Percentiles rank a stretch among this genome's conserved stretches.
Evolutionary conservation across 495 filamentous ascomycete species (phyloP).

Genomic region (Talaromyces thailandensis): DNA sequence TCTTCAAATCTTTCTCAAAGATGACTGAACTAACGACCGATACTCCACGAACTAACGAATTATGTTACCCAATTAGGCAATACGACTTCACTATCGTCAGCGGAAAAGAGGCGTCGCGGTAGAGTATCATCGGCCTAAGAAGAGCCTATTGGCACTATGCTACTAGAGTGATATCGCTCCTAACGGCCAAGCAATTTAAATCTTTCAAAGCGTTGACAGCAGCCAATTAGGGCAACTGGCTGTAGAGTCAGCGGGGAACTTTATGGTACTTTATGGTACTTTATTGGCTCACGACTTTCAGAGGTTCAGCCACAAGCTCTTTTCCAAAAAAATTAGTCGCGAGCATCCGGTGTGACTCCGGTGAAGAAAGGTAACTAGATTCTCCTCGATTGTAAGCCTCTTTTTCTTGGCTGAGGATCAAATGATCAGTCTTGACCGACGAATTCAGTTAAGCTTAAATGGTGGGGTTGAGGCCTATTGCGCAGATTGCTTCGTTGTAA

Average conservation of each 20-base stretch:
- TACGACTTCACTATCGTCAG: neutral
- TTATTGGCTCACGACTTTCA: neutral
- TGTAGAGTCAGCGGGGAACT: neutral
- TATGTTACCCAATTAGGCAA: neutral
- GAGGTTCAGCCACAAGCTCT: neutral
- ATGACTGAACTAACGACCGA: neutral
- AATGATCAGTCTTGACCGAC: neutral
- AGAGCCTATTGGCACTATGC: neutral
- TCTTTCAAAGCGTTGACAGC: neutral
- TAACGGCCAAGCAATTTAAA: neutral
- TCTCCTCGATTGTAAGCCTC: neutral
- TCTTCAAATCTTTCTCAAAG: neutral
- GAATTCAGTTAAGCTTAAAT: neutral
- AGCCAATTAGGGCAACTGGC: neutral
- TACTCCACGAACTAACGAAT: neutral
- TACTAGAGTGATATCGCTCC: neutral
- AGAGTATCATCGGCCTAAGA: neutral
- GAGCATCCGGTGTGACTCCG: neutral
- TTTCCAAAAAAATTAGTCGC: neutral
- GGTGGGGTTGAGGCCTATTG: neutral
- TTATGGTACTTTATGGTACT: too few relatives aligned
- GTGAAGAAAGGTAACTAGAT: neutral
- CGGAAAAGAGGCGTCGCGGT: neutral
- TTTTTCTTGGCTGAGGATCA: neutral
- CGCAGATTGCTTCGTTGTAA: neutral